These are phyloP conservation scores for Cutaneotrichosporon spelunceum DNA, from an alignment of 1,284 basidiomycete species.

Conservation along the genomic window DNA sequence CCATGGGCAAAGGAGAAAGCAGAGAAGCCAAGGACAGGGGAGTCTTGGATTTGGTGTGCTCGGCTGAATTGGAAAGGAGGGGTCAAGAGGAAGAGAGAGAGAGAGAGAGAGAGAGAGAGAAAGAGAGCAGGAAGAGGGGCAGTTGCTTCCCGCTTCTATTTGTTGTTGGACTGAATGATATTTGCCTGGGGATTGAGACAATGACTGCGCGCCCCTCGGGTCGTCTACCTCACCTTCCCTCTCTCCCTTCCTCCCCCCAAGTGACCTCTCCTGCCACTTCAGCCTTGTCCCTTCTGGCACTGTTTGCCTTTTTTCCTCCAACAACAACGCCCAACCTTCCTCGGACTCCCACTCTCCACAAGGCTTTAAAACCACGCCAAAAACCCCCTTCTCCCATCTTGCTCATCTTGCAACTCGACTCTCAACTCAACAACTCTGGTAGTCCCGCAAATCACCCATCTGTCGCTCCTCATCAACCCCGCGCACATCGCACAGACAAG, in stretches of 20 bases:
- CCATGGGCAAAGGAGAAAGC: background rate
- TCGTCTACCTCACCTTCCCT: background rate
- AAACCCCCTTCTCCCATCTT: background rate
- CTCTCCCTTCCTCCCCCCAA: too few relatives aligned
- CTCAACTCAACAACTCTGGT: background rate
- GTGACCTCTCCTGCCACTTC: background rate
- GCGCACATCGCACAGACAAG: constrained; percentile 2
- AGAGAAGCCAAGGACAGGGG: background rate
- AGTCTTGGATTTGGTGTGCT: too few relatives aligned
- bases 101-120: background rate
- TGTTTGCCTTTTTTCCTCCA: background rate
- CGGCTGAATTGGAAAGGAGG: too few relatives aligned
- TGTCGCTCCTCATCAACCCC: background rate
- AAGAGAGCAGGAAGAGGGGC: too few relatives aligned
- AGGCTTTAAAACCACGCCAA: background rate
- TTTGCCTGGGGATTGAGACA: background rate
- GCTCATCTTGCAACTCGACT: constrained; percentile 1
- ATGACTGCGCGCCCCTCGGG: background rate
- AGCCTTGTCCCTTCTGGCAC: too few relatives aligned
- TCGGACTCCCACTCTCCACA: background rate
- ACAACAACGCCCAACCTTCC: background rate
- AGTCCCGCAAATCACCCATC: background rate
- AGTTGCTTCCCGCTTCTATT: background rate
- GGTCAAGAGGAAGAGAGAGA: background rate
- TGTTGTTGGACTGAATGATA: background rate